Percentiles rank a stretch among this genome's conserved stretches.
Conservation (phyloP, 441 rosid species). For the Melastoma candidum region DNA sequence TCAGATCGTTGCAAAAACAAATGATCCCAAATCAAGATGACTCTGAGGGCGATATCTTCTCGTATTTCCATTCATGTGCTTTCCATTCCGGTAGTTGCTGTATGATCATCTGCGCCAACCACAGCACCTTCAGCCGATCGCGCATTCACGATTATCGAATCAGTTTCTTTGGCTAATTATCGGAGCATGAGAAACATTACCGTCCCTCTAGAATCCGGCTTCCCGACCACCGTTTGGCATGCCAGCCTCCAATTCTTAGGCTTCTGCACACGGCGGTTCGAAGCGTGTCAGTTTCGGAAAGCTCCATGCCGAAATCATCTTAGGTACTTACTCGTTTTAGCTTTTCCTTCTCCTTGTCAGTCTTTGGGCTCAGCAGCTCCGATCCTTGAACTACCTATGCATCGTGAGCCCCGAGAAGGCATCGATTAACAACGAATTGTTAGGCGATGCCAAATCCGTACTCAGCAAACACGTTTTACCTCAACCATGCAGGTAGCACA, state of each 20-base stretch:
- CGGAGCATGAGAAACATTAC: conserved; percentile 11
- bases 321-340: conserved; percentile 42
- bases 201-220: conserved; percentile 66
- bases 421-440: background rate
- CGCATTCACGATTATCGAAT: too few species aligned
- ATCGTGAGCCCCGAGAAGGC: too few species aligned
- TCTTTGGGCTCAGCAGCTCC: conserved; percentile 62
- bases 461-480: conserved; percentile 25
- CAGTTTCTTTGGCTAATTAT: too few species aligned
- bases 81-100: conserved; percentile 96
- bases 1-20: too few species aligned
- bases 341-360: conserved; percentile 66
- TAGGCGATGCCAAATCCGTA: background rate
- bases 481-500: conserved; percentile 91
- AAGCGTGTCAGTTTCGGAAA: background rate
- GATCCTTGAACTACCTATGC: conserved; percentile 62
- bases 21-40: conserved; percentile 1
- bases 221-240: conserved; percentile 76
- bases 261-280: conserved; percentile 31
- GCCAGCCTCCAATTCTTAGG: conserved; percentile 85
- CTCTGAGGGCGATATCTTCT: conserved; percentile 20
- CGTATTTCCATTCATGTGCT: conserved; percentile 73
- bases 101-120: conserved; percentile 46
- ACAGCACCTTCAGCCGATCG: too few species aligned
- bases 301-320: background rate